phyloP scores from a whole-genome alignment of 192 early-diverging fungal species.

The Podila epigama region DNA sequence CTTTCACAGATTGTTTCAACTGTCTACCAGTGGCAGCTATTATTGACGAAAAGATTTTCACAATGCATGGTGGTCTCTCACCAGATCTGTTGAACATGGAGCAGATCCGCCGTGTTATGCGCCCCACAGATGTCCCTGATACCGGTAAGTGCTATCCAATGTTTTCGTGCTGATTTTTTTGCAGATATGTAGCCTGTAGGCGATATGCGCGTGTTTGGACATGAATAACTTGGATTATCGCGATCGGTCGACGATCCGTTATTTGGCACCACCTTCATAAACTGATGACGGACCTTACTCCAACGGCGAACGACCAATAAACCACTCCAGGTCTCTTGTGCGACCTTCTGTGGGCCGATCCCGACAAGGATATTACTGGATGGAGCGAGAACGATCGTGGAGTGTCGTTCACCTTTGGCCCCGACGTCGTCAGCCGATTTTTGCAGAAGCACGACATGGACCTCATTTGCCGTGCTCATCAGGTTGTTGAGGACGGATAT shows the following conservation, averaged over 20 bases:
- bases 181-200: too few species aligned
- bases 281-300: too few species aligned
- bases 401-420: constrained; percentile 94
- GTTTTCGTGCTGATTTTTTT: neutral
- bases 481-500: constrained; percentile 98
- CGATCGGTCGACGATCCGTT: too few species aligned
- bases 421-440: constrained; percentile 90
- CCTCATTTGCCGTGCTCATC: constrained; percentile 97
- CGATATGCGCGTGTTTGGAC: too few species aligned
- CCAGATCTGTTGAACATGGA: constrained; percentile 97
- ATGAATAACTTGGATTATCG: too few species aligned
- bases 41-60: constrained; percentile 98
- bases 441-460: constrained; percentile 97
- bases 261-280: too few species aligned
- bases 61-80: constrained; percentile 97
- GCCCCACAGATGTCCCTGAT: constrained; percentile 98
- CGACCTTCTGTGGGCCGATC: constrained; percentile 97
- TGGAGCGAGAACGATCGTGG: constrained; percentile 98
- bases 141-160: constrained; percentile 61
- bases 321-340: constrained; percentile 76
- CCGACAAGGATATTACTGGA: constrained; percentile 93
- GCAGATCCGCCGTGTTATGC: constrained; percentile 95
- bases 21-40: constrained; percentile 97
- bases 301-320: too few species aligned
- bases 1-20: constrained; percentile 99